These are phyloP conservation scores for Fusarium sp. DNA, from an alignment of 2,329 filamentous ascomycete species.

Conservation along the genomic window DNA sequence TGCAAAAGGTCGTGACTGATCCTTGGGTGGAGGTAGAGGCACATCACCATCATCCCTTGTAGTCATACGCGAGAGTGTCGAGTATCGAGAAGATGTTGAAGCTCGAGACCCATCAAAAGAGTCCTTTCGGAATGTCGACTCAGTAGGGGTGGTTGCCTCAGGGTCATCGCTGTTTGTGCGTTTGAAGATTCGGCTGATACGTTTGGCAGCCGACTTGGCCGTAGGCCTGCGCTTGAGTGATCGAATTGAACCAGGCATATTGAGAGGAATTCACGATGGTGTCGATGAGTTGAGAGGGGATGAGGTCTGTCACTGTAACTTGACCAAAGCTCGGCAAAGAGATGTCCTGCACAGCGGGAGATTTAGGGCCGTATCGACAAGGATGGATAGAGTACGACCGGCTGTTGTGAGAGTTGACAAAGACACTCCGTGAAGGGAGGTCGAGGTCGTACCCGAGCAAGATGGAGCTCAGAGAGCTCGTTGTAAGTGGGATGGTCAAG, in stretches of 20 bases:
- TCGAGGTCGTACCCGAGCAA: not conserved
- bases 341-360: slow-evolving; percentile 1
- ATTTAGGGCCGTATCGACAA: slow-evolving; percentile 11
- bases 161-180: slow-evolving; percentile 31
- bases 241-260: slow-evolving; percentile 37
- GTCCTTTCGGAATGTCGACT: slow-evolving; percentile 14
- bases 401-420: not conserved
- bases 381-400: not conserved
- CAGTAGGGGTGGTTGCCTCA: slow-evolving; percentile 7
- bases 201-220: slow-evolving; percentile 40
- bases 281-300: not conserved
- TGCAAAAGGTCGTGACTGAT: slow-evolving; percentile 22
- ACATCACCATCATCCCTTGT: slow-evolving; percentile 26
- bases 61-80: slow-evolving; percentile 36
- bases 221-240: slow-evolving; percentile 35
- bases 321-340: not conserved
- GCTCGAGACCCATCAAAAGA: slow-evolving; percentile 25
- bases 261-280: not conserved
- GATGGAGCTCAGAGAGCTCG: not conserved
- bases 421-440: not conserved
- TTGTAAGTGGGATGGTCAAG: not conserved
- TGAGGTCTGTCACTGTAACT: not conserved
- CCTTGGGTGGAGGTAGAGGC: slow-evolving; percentile 10
- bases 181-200: slow-evolving; percentile 42
- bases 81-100: slow-evolving; percentile 38